A percentile compares a stretch with the other conserved stretches of the same genome.
These are phyloP conservation scores for Penicillium sp. DNA, from an alignment of 2,329 filamentous ascomycete species.

Conservation along the genomic window DNA sequence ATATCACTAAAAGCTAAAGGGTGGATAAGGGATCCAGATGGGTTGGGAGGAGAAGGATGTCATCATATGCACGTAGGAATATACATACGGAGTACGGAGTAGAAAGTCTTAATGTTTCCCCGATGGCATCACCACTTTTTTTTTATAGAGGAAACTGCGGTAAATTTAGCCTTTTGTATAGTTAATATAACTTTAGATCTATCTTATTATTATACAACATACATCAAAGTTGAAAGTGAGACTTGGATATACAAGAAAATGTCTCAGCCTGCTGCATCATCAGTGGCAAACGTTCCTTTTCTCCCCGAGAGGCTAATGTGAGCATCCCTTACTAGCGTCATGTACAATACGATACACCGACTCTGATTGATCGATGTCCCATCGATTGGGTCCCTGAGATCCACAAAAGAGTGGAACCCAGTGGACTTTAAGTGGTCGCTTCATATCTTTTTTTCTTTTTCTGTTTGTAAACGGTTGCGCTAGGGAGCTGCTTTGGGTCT, in stretches of 20 bases:
- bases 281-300: conserved; percentile 23
- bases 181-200: too few species aligned
- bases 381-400: conserved; percentile 9
- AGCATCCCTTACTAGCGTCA: conserved; percentile 20
- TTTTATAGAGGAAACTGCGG: too few species aligned
- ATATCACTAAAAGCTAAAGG: conserved; percentile 4
- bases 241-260: not conserved
- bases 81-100: not conserved
- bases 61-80: conserved; percentile 24
- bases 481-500: conserved; percentile 26
- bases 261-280: conserved; percentile 13
- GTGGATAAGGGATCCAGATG: conserved; percentile 4
- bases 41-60: conserved; percentile 1
- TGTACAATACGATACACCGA: conserved; percentile 13
- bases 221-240: not conserved
- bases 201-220: too few species aligned
- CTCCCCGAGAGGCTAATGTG: conserved; percentile 24
- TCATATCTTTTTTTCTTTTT: conserved; percentile 2
- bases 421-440: conserved; percentile 3
- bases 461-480: conserved; percentile 21
- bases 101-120: not conserved
- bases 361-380: conserved; percentile 8
- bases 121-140: conserved; percentile 17
- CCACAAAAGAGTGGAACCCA: conserved; percentile 5
- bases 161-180: not conserved